Evolutionary conservation across 495 filamentous ascomycete genomes (phyloP), one percentile per base, ranked within the genome.

Genomic region (Saxophila tyrrhenica): DNA sequence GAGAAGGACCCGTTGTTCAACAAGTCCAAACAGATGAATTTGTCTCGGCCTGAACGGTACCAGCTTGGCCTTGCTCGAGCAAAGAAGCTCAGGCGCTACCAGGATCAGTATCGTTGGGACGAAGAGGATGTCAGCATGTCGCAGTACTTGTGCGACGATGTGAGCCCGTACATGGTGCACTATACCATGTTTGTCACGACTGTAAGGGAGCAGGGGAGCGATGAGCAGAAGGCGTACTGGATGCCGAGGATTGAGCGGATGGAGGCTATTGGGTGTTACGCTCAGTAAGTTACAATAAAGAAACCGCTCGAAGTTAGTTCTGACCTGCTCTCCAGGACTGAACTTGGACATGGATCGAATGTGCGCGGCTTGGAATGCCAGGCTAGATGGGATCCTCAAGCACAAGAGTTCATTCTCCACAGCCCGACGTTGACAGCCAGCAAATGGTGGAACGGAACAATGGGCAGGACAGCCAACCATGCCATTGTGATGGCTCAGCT

Each of bases 401-500:
- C 63, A 3, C 67, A 69, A 47, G 70, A 74, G 42, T 77, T 77
- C 50, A 63, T 70, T 13, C 54, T 77, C 2, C 72, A 75, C 53
- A 74, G 71, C 39, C 73, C 73, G 35, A 68, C 68, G 3, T 53
- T 77, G 10, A 75, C 72, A 2, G 69, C 73, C 1, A 73, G 69
- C 47, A 77, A 77, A 60, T 75, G 72, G 72, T 75, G 73, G 74
- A 75, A 75, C 59, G 74, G 74, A 3, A 63, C 66, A 11, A 61
- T 76, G 56, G 74, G 74, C 1, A 62, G 71, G 0, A 70, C 70
- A 17, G 72, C 73, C 1, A 74, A 63, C 58, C 69, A 73, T 58
- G 66, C 72, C 8, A 72, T 74, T 53, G 71, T 74, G 2, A 68
- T 75, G 9, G 73, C 73, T 1, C 73, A 75, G 46, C 51, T 77